A percentile compares a stretch with the other conserved stretches of the same genome.
phyloP scores from a whole-genome alignment of 2,329 filamentous ascomycete species.

The Neophaeococcomyces aloes region DNA sequence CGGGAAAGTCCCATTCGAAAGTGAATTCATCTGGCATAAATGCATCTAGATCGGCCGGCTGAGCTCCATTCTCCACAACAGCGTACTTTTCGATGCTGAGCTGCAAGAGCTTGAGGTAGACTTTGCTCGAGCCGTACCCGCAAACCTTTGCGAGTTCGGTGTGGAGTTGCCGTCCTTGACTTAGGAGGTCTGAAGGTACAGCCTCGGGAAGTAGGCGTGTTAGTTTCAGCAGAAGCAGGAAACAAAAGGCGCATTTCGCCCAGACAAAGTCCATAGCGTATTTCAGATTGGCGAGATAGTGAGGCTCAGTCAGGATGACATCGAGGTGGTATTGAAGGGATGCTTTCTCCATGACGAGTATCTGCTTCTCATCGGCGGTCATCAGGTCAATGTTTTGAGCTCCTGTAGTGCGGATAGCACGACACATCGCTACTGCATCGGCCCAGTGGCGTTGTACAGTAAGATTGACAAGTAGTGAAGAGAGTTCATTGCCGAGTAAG shows the following conservation, averaged over 20 bases:
- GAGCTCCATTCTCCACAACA: slow-evolving; percentile 23
- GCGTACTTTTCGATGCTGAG: slow-evolving; percentile 41
- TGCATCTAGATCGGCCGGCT: slow-evolving; percentile 39
- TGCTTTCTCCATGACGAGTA: slow-evolving; percentile 42
- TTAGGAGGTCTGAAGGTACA: slow-evolving; percentile 31
- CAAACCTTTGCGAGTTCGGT: slow-evolving; percentile 31
- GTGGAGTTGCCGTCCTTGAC: slow-evolving; percentile 35
- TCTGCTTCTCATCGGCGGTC: slow-evolving; percentile 37
- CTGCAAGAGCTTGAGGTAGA: slow-evolving; percentile 41
- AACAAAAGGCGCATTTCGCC: slow-evolving; percentile 50
- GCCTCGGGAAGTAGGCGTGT: slow-evolving; percentile 37
- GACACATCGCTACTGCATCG: slow-evolving; percentile 42
- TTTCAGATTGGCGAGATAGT: slow-evolving; percentile 42
- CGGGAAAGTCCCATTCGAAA: slow-evolving; percentile 50
- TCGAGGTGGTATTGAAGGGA: slow-evolving; percentile 43
- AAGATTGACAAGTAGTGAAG: slow-evolving; percentile 37
- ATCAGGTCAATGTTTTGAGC: slow-evolving; percentile 43
- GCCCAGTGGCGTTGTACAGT: slow-evolving; percentile 46
- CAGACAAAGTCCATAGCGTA: slow-evolving; percentile 50
- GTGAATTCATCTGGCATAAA: slow-evolving; percentile 47
- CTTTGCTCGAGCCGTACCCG: slow-evolving; percentile 34
- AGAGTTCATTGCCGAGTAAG: slow-evolving; percentile 25
- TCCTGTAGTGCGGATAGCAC: slow-evolving; percentile 40
- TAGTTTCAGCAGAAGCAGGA: slow-evolving; percentile 44
- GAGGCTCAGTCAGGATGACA: slow-evolving; percentile 37